These are phyloP conservation scores for Solanum virginianum DNA, from an alignment of 257 asterid species.

Conservation along the genomic window DNA sequence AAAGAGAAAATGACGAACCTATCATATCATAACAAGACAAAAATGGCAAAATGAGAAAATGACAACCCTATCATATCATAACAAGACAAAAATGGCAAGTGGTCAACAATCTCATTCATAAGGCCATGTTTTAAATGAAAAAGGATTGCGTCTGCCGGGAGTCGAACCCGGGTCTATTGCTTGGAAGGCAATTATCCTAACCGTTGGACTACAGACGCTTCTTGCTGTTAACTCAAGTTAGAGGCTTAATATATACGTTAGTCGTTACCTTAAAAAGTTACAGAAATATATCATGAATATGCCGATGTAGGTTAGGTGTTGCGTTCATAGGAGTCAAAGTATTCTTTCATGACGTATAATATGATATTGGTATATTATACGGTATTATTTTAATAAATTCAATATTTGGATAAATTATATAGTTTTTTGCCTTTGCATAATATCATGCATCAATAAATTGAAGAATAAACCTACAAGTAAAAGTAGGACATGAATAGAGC, in stretches of 20 bases:
- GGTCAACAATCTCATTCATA: neutral
- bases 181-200: constrained; percentile 99
- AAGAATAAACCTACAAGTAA: too few species aligned
- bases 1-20: neutral
- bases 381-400: too few species aligned
- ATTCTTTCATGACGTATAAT: too few species aligned
- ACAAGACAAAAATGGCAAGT: neutral
- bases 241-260: accelerated
- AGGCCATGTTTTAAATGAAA: neutral
- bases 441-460: neutral
- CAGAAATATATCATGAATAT: neutral
- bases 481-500: too few species aligned
- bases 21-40: neutral
- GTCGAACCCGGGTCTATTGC: constrained; percentile 99
- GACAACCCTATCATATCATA: neutral
- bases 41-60: neutral
- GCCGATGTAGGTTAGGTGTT: neutral
- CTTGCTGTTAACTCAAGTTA: too few species aligned
- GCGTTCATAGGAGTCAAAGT: neutral
- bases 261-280: too few species aligned
- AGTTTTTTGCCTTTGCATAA: too few species aligned
- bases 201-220: constrained; percentile 83
- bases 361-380: too few species aligned
- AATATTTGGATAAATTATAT: too few species aligned
- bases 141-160: constrained; percentile 53